Base-by-base conservation (phyloP, 176 grass and related monocot genomes). In the Pontederia crassipes region DNA sequence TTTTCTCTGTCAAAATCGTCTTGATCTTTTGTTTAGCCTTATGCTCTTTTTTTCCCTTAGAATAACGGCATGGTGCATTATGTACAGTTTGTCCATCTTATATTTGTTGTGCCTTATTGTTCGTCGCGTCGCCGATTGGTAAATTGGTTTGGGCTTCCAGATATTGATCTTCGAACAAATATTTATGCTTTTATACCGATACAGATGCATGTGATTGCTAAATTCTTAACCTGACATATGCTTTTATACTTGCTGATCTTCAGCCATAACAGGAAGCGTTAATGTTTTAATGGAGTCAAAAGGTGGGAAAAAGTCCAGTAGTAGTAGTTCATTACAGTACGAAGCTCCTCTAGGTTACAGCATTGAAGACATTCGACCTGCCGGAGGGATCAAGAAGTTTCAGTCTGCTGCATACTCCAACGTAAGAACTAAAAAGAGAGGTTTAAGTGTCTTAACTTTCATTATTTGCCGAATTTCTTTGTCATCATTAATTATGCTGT, bases 261-360 rank as follows among this genome's bases (percentile, higher is more conserved):
- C 51, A 12, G n/a, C 14, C n/a, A 16, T 54, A 6, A 16, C 14
- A 88, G 85, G 66, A 80, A 73, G 48, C 24, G 62, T 84, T 72
- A 67, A 89, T 89, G 80, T 89, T 55, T 78, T 89, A 83, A 89
- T 89, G 85, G 85, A 89, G 70, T 89, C 81, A 51, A 89, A 84
- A 72, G 80, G 74, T 72, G 85, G 85, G 18, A 89, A 82, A 9
- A 82, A 75, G 57, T 84, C 81, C 77, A 84, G 80, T 72, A 89
- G 85, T 84, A 88, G 76, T 88, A 49, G 81, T 65, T 89, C 81
- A 71, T 77, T 84, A 54, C 76, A 80, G 77, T 89, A 89, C 55
- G 85, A 89, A 78, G 80, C 80, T 61, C 85, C 85, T 74, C 85
- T 89, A 13, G 85, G 74, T n/a, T 89, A 89, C 77, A 80, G 77